These are phyloP conservation scores for Fagopyrum homotropicum DNA, from an alignment of 148 eudicot genomes.

Conservation along the genomic window DNA sequence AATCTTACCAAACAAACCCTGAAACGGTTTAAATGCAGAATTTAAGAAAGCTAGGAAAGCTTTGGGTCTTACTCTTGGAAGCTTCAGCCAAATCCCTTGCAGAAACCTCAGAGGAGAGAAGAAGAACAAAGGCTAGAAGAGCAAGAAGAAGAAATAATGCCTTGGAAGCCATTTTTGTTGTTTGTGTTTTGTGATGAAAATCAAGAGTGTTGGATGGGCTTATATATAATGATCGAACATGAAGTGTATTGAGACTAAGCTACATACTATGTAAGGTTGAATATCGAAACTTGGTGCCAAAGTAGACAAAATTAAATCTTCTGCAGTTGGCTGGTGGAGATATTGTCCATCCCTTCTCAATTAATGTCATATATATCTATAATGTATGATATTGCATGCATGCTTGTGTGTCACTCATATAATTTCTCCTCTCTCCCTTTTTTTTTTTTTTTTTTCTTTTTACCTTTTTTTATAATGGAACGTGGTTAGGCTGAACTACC, in stretches of 20 bases:
- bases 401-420: neutral
- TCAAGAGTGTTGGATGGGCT: neutral
- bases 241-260: neutral
- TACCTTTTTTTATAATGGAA: too few relatives aligned
- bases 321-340: neutral
- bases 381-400: neutral
- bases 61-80: conserved; percentile 1
- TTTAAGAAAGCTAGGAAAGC: neutral
- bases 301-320: neutral
- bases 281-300: neutral
- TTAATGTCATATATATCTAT: neutral
- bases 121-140: conserved; percentile 18
- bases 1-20: too few relatives aligned
- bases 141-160: neutral
- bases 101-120: conserved; percentile 21
- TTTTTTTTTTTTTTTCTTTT: too few relatives aligned
- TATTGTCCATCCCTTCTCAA: neutral
- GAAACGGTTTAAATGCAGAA: too few relatives aligned
- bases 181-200: neutral
- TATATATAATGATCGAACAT: neutral
- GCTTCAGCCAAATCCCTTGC: conserved; percentile 20
- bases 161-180: conserved; percentile 18
- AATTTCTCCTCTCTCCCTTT: too few relatives aligned
- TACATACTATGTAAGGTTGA: neutral
- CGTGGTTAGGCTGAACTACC: too few relatives aligned